A percentile compares a stretch with the other conserved stretches of the same genome.
These are phyloP conservation scores for Pythium dissimile DNA, from an alignment of 352 stramenopile genomes.

Conservation along the genomic window DNA sequence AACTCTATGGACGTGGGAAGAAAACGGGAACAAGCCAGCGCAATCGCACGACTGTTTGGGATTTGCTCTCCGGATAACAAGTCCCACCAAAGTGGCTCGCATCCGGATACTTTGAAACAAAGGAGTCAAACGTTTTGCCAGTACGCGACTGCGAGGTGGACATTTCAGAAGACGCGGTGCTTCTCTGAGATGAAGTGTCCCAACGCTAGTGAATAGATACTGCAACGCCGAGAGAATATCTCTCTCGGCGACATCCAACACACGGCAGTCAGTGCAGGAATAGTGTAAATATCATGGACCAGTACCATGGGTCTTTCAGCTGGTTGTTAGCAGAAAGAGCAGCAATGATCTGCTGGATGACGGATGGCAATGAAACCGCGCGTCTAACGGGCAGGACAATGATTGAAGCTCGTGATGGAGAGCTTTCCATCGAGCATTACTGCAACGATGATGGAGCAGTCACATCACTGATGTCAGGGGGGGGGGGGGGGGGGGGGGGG, in stretches of 20 bases:
- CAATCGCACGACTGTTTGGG: constrained; percentile 10
- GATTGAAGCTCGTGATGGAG: too few relatives aligned
- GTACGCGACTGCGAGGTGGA: background rate
- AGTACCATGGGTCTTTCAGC: too few relatives aligned
- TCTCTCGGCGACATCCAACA: background rate
- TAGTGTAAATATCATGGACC: too few relatives aligned
- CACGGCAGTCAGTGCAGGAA: background rate
- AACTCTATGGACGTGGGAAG: constrained; percentile 1
- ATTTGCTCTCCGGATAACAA: background rate
- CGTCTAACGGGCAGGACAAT: too few relatives aligned
- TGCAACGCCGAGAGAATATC: background rate
- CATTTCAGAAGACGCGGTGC: background rate
- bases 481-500: too few relatives aligned
- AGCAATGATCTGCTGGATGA: too few relatives aligned
- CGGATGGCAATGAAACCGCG: too few relatives aligned
- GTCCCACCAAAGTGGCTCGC: background rate
- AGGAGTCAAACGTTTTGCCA: background rate
- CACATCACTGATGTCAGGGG: too few relatives aligned
- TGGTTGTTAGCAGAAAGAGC: too few relatives aligned
- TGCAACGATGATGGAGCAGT: too few relatives aligned
- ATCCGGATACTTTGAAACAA: constrained; percentile 14
- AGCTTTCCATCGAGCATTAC: background rate
- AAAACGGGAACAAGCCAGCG: constrained; percentile 19
- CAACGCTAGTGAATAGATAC: background rate
- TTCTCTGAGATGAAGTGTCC: background rate